A percentile compares a stretch with the other conserved stretches of the same genome.
Evolutionary conservation across 495 filamentous ascomycete genomes (phyloP).

Genomic region (Aspergillus panamensis): DNA sequence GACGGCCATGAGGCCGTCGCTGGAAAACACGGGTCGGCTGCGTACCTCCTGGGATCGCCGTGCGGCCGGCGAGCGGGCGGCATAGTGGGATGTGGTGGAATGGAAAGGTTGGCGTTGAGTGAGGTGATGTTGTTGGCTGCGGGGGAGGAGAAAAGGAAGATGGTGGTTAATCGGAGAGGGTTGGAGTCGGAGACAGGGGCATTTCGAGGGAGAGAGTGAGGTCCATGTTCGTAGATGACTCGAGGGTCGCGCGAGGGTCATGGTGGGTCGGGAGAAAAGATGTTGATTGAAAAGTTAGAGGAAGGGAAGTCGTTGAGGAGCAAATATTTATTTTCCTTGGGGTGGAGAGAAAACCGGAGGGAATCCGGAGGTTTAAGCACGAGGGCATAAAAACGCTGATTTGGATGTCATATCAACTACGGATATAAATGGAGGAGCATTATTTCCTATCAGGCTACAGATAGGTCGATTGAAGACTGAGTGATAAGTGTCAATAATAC

Average conservation of each 20-base stretch:
- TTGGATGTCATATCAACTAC: too few species aligned
- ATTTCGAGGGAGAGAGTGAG: slow-evolving; percentile 4
- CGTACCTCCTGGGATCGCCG: slow-evolving; percentile 1
- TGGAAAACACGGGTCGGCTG: not conserved
- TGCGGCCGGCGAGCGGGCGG: slow-evolving; percentile 5
- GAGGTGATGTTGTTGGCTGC: slow-evolving; percentile 8
- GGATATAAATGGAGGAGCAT: too few species aligned
- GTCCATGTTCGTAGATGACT: not conserved
- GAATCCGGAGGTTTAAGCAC: not conserved
- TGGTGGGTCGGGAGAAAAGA: slow-evolving; percentile 16
- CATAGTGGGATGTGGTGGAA: slow-evolving; percentile 11
- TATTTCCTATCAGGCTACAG: too few species aligned
- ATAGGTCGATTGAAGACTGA: too few species aligned
- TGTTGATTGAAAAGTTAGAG: slow-evolving; percentile 10
- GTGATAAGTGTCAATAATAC: not conserved
- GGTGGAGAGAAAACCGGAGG: too few species aligned
- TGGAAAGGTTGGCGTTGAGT: slow-evolving; percentile 20
- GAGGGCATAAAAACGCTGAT: not conserved
- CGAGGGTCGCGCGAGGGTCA: not conserved
- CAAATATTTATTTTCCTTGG: too few species aligned
- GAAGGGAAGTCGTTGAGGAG: not conserved
- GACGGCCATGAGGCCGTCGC: not conserved
- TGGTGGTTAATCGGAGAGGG: too few species aligned
- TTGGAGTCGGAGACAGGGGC: slow-evolving; percentile 1
- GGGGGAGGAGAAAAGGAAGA: not conserved